phyloP scores from a whole-genome alignment of 345 rosid species.

The Eutrema heterophyllum region DNA sequence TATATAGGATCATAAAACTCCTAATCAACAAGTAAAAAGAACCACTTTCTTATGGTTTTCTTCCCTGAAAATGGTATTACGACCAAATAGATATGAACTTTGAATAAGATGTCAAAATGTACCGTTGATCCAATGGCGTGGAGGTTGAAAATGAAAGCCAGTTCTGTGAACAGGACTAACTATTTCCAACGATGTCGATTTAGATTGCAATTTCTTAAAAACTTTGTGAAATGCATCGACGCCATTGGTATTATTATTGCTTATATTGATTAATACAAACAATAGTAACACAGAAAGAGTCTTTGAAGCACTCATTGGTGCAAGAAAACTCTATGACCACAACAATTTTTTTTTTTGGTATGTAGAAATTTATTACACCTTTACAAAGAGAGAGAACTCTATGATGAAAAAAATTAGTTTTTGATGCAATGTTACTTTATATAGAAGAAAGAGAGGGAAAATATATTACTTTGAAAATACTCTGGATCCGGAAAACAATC shows the following conservation, averaged over 20 bases:
- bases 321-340: conserved; percentile 9
- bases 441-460: not conserved
- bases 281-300: conserved; percentile 7
- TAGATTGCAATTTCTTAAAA: conserved; percentile 36
- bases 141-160: conserved; percentile 80
- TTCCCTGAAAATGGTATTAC: not conserved
- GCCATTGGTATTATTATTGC: conserved; percentile 25
- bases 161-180: conserved; percentile 44
- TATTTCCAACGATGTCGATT: conserved; percentile 7
- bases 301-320: conserved; percentile 24
- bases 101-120: not conserved
- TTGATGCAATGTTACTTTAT: not conserved
- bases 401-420: not conserved
- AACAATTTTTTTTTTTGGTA: not conserved
- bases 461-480: not conserved
- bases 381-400: not conserved
- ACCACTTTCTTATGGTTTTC: not conserved
- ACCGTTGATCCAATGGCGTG: conserved; percentile 84
- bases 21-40: not conserved
- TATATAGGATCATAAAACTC: not conserved
- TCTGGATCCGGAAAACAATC: conserved; percentile 6
- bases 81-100: not conserved
- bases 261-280: conserved; percentile 17
- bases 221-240: conserved; percentile 54
- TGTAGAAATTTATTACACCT: not conserved